phyloP scores from a whole-genome alignment of 2,329 filamentous ascomycete genomes.

The Hypoxylon sp. region DNA sequence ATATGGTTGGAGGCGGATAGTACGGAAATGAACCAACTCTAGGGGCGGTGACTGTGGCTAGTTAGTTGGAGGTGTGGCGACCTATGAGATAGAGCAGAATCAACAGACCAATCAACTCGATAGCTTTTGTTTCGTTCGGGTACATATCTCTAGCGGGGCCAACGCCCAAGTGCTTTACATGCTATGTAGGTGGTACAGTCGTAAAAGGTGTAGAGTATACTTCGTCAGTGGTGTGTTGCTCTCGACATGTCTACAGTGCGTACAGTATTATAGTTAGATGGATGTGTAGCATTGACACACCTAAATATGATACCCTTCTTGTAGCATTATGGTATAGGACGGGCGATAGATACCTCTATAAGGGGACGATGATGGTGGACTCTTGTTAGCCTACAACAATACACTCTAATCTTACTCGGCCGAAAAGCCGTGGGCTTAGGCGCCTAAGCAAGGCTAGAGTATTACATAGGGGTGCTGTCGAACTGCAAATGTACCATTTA shows the following conservation, averaged over 20 bases:
- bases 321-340: slow-evolving; percentile 20
- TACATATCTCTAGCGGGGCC: slow-evolving; percentile 1
- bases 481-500: slow-evolving; percentile 20
- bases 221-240: neutral
- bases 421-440: slow-evolving; percentile 20
- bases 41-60: slow-evolving; percentile 30
- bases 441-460: slow-evolving; percentile 18
- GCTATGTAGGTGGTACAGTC: slow-evolving; percentile 8
- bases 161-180: neutral
- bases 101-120: slow-evolving; percentile 24
- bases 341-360: slow-evolving; percentile 11
- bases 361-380: slow-evolving; percentile 6
- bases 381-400: neutral
- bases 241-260: slow-evolving; percentile 4
- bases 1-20: slow-evolving; percentile 6
- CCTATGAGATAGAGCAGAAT: slow-evolving; percentile 21
- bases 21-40: slow-evolving; percentile 6
- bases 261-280: slow-evolving; percentile 18
- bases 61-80: slow-evolving; percentile 30
- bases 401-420: slow-evolving; percentile 28
- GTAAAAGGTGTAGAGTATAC: slow-evolving; percentile 5
- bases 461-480: slow-evolving; percentile 14
- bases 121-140: slow-evolving; percentile 3
- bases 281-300: slow-evolving; percentile 32
- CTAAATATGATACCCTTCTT: slow-evolving; percentile 28